Percentiles rank a stretch among this genome's conserved stretches.
Conservation (phyloP, 2,329 filamentous ascomycete species). For the Pestalotiopsis sp. region DNA sequence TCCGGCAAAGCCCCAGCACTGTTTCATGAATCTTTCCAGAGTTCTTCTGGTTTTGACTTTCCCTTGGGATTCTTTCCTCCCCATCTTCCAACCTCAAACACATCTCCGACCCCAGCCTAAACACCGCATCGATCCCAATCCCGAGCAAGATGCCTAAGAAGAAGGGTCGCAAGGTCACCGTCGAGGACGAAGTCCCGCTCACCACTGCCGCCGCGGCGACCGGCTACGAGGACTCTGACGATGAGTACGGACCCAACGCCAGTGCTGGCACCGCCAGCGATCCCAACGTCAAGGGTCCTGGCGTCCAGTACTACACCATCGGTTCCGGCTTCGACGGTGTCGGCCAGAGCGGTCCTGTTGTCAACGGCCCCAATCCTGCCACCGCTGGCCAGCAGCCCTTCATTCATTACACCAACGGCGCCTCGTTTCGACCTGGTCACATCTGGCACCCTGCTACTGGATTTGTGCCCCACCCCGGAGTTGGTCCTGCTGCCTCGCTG, state of each 20-base stretch:
- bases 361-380: slow-evolving; percentile 22
- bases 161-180: slow-evolving; percentile 14
- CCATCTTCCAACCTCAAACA: neutral
- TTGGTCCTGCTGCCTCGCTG: neutral
- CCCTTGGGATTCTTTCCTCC: neutral
- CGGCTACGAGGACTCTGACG: neutral
- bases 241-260: neutral
- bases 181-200: slow-evolving; percentile 12
- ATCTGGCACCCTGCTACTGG: neutral
- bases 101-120: neutral
- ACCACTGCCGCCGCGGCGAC: neutral
- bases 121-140: neutral
- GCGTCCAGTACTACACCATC: neutral
- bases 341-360: neutral
- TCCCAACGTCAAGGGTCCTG: neutral
- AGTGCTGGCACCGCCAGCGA: neutral
- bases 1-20: neutral
- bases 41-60: slow-evolving; percentile 16
- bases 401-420: slow-evolving; percentile 20
- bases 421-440: slow-evolving; percentile 13
- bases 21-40: slow-evolving; percentile 22
- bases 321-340: neutral
- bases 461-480: neutral
- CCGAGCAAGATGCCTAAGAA: slow-evolving; percentile 4
- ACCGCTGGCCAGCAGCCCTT: slow-evolving; percentile 19